These are phyloP conservation scores for Astrocystis sublimbata DNA, from an alignment of 495 filamentous ascomycete genomes.

Conservation along the genomic window DNA sequence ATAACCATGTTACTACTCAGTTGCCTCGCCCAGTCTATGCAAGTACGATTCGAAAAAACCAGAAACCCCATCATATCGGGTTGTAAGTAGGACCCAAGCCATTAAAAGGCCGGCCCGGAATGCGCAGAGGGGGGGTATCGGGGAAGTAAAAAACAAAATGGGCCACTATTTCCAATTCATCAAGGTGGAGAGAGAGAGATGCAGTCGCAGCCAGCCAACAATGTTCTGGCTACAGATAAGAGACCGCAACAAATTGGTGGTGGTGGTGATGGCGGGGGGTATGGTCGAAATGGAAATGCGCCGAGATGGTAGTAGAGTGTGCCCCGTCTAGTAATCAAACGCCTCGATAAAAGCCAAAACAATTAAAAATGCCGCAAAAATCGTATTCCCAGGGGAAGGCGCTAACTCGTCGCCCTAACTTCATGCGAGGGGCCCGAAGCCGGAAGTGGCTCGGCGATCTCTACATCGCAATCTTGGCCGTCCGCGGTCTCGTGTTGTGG, in stretches of 20 bases:
- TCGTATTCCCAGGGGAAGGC: background rate
- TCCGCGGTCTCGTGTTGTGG: slow-evolving; percentile 37
- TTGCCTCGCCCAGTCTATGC: slow-evolving; percentile 36
- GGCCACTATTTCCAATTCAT: background rate
- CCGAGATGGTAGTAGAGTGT: slow-evolving; percentile 27
- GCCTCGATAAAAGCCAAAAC: slow-evolving; percentile 28
- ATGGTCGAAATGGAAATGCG: slow-evolving; percentile 18
- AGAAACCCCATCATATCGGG: slow-evolving; percentile 20
- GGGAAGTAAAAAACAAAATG: background rate
- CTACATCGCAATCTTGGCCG: slow-evolving; percentile 20
- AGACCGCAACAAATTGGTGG: slow-evolving; percentile 9
- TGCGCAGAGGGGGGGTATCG: slow-evolving; percentile 21
- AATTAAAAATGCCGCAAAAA: slow-evolving; percentile 22
- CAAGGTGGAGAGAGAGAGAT: background rate
- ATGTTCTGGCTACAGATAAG: background rate
- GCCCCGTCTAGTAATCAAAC: slow-evolving; percentile 32
- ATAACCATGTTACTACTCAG: slow-evolving; percentile 23
- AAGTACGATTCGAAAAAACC: slow-evolving; percentile 22
- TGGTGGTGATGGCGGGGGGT: slow-evolving; percentile 9
- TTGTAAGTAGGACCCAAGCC: slow-evolving; percentile 11
- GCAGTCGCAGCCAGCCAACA: background rate
- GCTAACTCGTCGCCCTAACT: background rate
- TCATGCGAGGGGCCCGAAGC: background rate
- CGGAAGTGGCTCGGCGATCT: slow-evolving; percentile 16
- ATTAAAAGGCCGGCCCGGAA: slow-evolving; percentile 18